Evolutionary conservation across 2,329 filamentous ascomycete species (phyloP).

Genomic region (Colletotrichum chlorophyti): DNA sequence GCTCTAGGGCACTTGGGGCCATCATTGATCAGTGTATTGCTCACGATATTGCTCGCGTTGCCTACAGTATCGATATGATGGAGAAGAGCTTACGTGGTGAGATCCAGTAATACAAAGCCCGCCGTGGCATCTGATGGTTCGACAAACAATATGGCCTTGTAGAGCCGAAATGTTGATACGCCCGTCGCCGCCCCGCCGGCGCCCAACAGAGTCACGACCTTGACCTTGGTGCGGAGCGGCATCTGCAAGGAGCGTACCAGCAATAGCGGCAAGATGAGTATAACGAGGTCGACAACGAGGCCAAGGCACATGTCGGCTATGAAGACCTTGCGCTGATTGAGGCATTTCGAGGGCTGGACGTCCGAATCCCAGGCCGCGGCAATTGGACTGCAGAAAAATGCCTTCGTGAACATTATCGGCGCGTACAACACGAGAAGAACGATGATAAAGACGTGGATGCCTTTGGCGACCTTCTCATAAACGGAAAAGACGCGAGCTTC

Average conservation of each 20-base stretch:
- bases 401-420: conserved; percentile 36
- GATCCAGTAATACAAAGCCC: not conserved
- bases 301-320: conserved; percentile 38
- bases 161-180: conserved; percentile 35
- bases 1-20: not conserved
- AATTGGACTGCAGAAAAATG: conserved; percentile 32
- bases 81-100: conserved; percentile 1
- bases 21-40: no score
- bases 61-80: no score
- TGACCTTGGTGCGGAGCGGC: conserved; percentile 36
- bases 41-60: no score
- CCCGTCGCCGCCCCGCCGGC: conserved; percentile 36
- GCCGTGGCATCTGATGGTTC: not conserved
- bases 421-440: conserved; percentile 33
- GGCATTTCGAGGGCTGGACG: conserved; percentile 31
- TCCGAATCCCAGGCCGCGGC: conserved; percentile 30
- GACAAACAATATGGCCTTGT: not conserved
- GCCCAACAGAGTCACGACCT: conserved; percentile 37
- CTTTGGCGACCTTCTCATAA: conserved; percentile 28
- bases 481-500: conserved; percentile 39
- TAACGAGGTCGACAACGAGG: conserved; percentile 39
- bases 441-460: conserved; percentile 36
- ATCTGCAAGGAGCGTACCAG: conserved; percentile 38
- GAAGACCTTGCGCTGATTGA: conserved; percentile 37
- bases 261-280: conserved; percentile 40